Evolutionary conservation across 257 asterid species (phyloP).

Genomic region (Cruciata laevipes): DNA sequence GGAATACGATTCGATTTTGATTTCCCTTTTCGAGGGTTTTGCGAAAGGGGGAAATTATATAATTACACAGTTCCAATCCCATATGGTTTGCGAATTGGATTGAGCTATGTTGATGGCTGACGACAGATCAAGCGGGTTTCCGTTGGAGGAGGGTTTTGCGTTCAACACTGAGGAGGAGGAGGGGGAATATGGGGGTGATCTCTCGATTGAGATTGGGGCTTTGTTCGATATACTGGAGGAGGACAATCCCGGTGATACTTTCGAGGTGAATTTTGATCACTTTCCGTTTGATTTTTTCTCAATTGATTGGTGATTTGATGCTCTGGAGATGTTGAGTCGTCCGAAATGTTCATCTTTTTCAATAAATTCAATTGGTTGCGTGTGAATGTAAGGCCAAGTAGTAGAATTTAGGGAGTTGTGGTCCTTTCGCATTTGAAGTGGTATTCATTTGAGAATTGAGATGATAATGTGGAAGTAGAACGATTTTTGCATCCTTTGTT

Average conservation of each 20-base stretch:
- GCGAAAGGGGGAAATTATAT: neutral
- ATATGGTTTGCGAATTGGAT: conserved; percentile 9
- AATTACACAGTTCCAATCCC: no score
- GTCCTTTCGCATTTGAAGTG: neutral
- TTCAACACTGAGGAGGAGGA: conserved; percentile 16
- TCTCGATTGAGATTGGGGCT: conserved; percentile 37
- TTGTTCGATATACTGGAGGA: conserved; percentile 30
- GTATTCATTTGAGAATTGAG: neutral
- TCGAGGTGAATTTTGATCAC: conserved; percentile 22
- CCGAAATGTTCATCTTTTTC: neutral
- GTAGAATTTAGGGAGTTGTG: neutral
- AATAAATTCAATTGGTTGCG: neutral
- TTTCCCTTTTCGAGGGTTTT: neutral
- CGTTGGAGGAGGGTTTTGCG: conserved; percentile 25
- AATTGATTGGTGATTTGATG: neutral
- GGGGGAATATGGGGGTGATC: conserved; percentile 26
- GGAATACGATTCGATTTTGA: neutral
- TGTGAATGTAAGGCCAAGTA: neutral
- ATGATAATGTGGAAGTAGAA: no score
- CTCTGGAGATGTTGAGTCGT: neutral
- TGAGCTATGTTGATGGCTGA: conserved; percentile 56
- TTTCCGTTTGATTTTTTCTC: neutral
- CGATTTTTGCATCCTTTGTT: neutral
- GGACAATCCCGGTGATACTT: conserved; percentile 24
- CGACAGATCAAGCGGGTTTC: conserved; percentile 15